Base-by-base conservation (phyloP, 495 filamentous ascomycete genomes). In the Hamigera avellanea region DNA sequence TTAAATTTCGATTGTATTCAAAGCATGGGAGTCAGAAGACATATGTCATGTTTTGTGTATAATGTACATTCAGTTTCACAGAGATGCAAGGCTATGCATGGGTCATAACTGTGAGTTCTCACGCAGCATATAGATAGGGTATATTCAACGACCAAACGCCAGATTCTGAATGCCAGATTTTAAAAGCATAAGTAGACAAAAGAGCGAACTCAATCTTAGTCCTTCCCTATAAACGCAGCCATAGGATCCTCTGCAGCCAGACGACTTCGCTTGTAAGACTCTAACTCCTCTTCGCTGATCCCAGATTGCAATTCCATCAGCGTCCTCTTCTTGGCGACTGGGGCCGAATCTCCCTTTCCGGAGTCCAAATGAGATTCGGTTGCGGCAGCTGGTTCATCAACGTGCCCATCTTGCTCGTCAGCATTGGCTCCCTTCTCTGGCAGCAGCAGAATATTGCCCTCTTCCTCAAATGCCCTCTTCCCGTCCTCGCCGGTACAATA, bases 401-500 rank as follows among this genome's bases (percentile, higher is more conserved):
- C 15, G 10, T 45, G 31, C 14, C 38, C 44, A 17, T 30, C 28
- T 16, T 36, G 39, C n/a, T 44, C 38, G 10, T 42, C 45, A 1
- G 41, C 30, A 26, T 62, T 59, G 5, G 51, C 58, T 2, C 69
- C 75, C 14, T 18, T 35, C 13, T 49, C 52, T n/a, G 41, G 26
- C 13, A 66, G 44, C 37, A 66, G 69, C 26, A 73, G 51, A 51
- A 80, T 63, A 19, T 66, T 67, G 34, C 81, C 72, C 1, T 77
- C 68, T 43, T 78, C 73, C 33, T 83, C 75, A 52, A 80, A 82
- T 1, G 83, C 84, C 34, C 57, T 58, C 53, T 73, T 86, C 12
- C 87, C 88, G 39, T 79, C 78, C 35, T 86, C 85, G 13, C 91
- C 93, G 1, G 93, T 95, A 59, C 91, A 98, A 48, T 95, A 98